These are phyloP conservation scores for Gymnopilus dilepis DNA, from an alignment of 768 basidiomycete species.

Conservation along the genomic window DNA sequence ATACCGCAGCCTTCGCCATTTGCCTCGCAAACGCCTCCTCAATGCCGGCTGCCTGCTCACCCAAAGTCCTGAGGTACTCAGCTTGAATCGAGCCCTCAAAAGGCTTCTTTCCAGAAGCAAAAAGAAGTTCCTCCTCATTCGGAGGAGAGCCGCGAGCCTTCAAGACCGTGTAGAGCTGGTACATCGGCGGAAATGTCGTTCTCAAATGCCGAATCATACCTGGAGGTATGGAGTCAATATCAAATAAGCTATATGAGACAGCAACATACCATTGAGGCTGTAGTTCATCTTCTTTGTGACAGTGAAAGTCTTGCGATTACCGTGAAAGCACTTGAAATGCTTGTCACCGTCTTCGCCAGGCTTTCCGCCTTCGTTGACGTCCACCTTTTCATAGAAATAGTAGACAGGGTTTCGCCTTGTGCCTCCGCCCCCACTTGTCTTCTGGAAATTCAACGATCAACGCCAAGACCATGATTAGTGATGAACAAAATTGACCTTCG, in stretches of 20 bases:
- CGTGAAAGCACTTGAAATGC: constrained; percentile 24
- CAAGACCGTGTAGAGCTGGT: constrained; percentile 3
- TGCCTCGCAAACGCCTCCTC: constrained; percentile 6
- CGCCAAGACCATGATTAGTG: background rate
- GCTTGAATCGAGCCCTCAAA: background rate
- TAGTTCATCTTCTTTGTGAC: constrained; percentile 14
- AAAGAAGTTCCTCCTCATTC: background rate
- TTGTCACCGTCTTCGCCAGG: constrained; percentile 11
- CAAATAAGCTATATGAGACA: background rate
- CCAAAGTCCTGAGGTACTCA: background rate
- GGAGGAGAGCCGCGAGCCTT: background rate
- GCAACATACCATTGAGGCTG: constrained; percentile 13
- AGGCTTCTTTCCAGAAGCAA: constrained; percentile 8
- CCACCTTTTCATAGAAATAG: constrained; percentile 17
- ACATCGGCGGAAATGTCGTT: constrained; percentile 8
- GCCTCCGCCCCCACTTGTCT: background rate
- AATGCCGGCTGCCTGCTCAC: background rate
- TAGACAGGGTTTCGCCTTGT: constrained; percentile 9
- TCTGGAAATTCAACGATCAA: background rate
- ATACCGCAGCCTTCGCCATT: background rate
- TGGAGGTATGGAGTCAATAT: background rate
- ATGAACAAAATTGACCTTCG: background rate
- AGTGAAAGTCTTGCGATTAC: constrained; percentile 11
- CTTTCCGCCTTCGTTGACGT: constrained; percentile 7
- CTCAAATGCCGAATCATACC: constrained; percentile 9